Base-by-base conservation (phyloP, 1,139 yeast genomes). In the Arxiozyma slooffiae region DNA sequence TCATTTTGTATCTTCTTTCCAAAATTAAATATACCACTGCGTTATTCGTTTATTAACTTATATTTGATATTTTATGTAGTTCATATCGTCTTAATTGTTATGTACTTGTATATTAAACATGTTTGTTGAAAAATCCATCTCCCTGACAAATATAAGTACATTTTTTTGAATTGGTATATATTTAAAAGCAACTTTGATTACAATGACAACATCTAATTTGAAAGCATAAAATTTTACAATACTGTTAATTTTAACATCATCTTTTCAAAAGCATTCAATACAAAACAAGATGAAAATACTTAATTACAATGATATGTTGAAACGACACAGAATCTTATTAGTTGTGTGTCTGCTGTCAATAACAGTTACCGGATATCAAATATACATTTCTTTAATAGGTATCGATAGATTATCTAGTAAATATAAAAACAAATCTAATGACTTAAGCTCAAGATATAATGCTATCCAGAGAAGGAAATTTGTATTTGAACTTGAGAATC, bases 401-500 rank as follows among this genome's bases (percentile, higher is more conserved):
- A 24, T 18, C 20, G 7, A 46, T 21, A 9, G n/a, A 7, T 40
- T 46, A 22, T n/a, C 44, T n/a, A n/a, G 23, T 2, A 14, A 21
- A 9, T 46, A 41, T 24, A n/a, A 21, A 22, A 18, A 11, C 4
- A 40, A 17, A 41, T 46, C 48, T 17, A 21, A 34, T 30, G 40
- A 21, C 5, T 7, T 46, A 3, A 21, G 17, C 11, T 17, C 39
- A 21, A 43, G 39, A 22, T 48, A 48, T 23, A 30, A 48, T 38
- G 6, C 26, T 18, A 20, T 43, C 6, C 41, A 39, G 18, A 48
- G 42, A n/a, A 36, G 36, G 16, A 43, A 41, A 17, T 48, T 43
- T 38, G 30, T 36, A 7, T 48, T 48, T 26, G 50, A 48, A 38
- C 17, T 21, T 17, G n/a, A 38, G 14, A 42, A 41, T 22, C 22